Evolutionary conservation across 495 filamentous ascomycete genomes (phyloP).

Genomic region (Saxispiralis lemnorum): DNA sequence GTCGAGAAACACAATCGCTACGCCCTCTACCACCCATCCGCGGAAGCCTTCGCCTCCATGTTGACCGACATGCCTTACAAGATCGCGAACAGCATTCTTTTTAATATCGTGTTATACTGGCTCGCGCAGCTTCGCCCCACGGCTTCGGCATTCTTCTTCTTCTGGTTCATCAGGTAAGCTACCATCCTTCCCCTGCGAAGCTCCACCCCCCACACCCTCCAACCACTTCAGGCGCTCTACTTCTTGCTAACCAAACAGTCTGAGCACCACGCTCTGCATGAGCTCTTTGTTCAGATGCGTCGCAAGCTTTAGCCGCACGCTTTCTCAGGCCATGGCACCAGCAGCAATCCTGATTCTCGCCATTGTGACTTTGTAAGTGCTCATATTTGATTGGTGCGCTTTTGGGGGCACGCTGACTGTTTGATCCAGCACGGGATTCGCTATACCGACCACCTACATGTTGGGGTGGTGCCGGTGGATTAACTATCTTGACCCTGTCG

Average conservation of each 20-base stretch:
- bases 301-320: constrained; percentile 56
- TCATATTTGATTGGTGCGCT: background rate
- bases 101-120: constrained; percentile 64
- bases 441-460: constrained; percentile 62
- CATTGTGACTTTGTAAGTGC: constrained; percentile 28
- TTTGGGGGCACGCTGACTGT: constrained; percentile 56
- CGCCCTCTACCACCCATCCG: constrained; percentile 80
- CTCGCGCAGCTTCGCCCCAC: constrained; percentile 68
- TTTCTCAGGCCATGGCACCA: constrained; percentile 71
- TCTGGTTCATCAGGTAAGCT: constrained; percentile 22
- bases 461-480: constrained; percentile 74
- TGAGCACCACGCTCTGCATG: constrained; percentile 28
- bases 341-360: constrained; percentile 66
- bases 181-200: background rate
- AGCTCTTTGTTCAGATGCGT: constrained; percentile 55
- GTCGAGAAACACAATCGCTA: constrained; percentile 84
- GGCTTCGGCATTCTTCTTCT: constrained; percentile 41
- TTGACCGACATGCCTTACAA: constrained; percentile 60
- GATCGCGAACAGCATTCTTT: constrained; percentile 30
- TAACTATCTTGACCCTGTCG: constrained; percentile 69
- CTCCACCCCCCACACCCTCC: too few species aligned
- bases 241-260: too few species aligned
- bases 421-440: constrained; percentile 83
- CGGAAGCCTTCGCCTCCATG: constrained; percentile 73
- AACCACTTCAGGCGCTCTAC: too few species aligned